Conservation (phyloP, 2,329 filamentous ascomycete species). For the Hypomyces rosellus region DNA sequence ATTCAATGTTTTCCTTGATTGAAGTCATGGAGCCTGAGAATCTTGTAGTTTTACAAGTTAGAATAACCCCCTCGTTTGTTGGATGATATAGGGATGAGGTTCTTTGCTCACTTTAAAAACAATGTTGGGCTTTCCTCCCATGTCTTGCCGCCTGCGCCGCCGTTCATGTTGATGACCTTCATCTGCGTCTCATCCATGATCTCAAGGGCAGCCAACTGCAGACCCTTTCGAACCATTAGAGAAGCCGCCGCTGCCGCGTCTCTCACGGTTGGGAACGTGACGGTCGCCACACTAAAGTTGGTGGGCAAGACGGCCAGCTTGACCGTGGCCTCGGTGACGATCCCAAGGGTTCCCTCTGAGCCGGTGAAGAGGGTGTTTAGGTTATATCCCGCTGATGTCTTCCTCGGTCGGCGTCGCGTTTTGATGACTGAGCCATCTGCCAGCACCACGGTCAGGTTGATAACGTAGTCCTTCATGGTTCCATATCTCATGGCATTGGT, state of each 20-base stretch:
- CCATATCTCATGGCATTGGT: slow-evolving; percentile 60
- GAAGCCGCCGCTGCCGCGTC: slow-evolving; percentile 59
- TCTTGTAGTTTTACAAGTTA: slow-evolving; percentile 15
- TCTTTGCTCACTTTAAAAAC: slow-evolving; percentile 55
- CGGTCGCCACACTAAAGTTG: slow-evolving; percentile 58
- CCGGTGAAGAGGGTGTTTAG: slow-evolving; percentile 63
- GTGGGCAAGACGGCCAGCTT: slow-evolving; percentile 61
- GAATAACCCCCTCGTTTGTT: neutral
- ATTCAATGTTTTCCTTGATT: slow-evolving; percentile 54
- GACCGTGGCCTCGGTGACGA: slow-evolving; percentile 64
- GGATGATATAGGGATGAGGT: neutral
- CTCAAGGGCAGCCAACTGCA: slow-evolving; percentile 61
- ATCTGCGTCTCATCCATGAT: slow-evolving; percentile 61
- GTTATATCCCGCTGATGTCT: slow-evolving; percentile 67
- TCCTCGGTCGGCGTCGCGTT: slow-evolving; percentile 59
- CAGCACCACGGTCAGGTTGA: slow-evolving; percentile 65
- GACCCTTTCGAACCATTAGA: slow-evolving; percentile 55
- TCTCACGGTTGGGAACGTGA: slow-evolving; percentile 52
- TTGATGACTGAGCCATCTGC: slow-evolving; percentile 62
- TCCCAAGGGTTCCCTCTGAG: slow-evolving; percentile 63
- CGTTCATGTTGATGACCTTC: slow-evolving; percentile 58
- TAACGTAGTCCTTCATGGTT: slow-evolving; percentile 71
- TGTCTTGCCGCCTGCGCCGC: slow-evolving; percentile 49
- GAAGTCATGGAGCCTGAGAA: slow-evolving; percentile 59
- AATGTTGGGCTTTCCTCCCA: slow-evolving; percentile 68